phyloP scores from a whole-genome alignment of 1,284 basidiomycete genomes.

The Puccinia coronata region DNA sequence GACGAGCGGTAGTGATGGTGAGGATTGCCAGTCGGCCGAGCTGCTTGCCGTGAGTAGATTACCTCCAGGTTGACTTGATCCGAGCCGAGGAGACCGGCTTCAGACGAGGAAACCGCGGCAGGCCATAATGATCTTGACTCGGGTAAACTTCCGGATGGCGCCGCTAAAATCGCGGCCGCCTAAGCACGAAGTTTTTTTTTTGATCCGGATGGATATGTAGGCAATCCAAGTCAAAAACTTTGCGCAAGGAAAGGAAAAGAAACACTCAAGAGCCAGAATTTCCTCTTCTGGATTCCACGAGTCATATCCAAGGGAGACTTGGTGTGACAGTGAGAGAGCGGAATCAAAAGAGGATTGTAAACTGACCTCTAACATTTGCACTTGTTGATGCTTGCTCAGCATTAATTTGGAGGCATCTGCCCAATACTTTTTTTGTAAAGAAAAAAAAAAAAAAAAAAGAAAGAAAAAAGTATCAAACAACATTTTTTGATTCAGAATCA shows the following conservation, averaged over 20 bases:
- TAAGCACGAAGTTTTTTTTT: no score
- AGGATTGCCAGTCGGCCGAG: neutral
- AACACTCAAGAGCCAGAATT: neutral
- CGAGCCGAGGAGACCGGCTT: slow-evolving; percentile 60
- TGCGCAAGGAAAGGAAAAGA: neutral
- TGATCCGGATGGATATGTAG: neutral
- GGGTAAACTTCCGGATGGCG: slow-evolving; percentile 68
- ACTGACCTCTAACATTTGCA: slow-evolving; percentile 78
- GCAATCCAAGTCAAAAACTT: neutral
- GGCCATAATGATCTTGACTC: slow-evolving; percentile 73
- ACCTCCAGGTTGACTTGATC: slow-evolving; percentile 58
- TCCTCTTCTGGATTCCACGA: neutral
- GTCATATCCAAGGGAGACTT: neutral
- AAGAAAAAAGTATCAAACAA: no score
- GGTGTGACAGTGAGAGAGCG: neutral
- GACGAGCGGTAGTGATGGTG: neutral
- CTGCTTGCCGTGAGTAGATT: slow-evolving; percentile 25
- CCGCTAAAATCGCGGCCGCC: slow-evolving; percentile 84
- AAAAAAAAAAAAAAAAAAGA: neutral
- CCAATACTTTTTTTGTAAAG: slow-evolving; percentile 68
- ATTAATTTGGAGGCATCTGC: slow-evolving; percentile 90
- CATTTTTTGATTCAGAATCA: slow-evolving; percentile 19
- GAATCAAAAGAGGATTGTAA: neutral
- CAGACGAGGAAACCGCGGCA: slow-evolving; percentile 62
- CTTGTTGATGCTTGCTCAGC: slow-evolving; percentile 95